Conservation (phyloP, 129 eudicot genomes). For the Flaveria linearis region DNA sequence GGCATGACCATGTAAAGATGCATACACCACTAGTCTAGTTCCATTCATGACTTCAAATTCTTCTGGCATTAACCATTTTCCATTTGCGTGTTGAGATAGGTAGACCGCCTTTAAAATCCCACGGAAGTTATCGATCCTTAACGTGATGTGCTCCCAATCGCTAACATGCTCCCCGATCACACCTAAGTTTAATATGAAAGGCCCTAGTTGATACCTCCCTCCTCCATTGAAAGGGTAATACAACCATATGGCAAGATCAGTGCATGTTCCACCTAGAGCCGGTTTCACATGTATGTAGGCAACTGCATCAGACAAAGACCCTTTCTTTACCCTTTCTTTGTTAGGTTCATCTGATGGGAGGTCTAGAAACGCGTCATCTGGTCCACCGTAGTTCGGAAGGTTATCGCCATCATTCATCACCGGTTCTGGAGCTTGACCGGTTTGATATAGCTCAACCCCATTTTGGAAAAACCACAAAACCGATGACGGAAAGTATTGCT, state of each 20-base stretch:
- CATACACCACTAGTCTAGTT: conserved; percentile 36
- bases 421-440: not conserved
- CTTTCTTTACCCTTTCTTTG: conserved; percentile 34
- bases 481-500: conserved; percentile 42
- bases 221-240: conserved; percentile 55
- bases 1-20: conserved; percentile 49
- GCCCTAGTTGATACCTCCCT: conserved; percentile 36
- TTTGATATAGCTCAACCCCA: conserved; percentile 36
- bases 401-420: conserved; percentile 28
- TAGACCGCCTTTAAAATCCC: conserved; percentile 34
- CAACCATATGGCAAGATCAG: conserved; percentile 48
- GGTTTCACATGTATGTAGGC: conserved; percentile 42
- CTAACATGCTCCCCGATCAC: conserved; percentile 45
- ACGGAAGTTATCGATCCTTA: conserved; percentile 40
- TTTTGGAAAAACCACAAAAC: conserved; percentile 44
- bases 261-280: conserved; percentile 32
- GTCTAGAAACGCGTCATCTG: conserved; percentile 41
- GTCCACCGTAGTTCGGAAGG: conserved; percentile 38
- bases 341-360: conserved; percentile 31
- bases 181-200: conserved; percentile 26
- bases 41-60: conserved; percentile 22
- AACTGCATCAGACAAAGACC: conserved; percentile 22
- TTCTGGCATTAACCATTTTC: conserved; percentile 31
- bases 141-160: conserved; percentile 53
- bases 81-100: conserved; percentile 39